A percentile compares a stretch with the other conserved stretches of the same genome.
These are phyloP conservation scores for Spergularia azorica DNA, from an alignment of 179 eudicot genomes.

Conservation along the genomic window DNA sequence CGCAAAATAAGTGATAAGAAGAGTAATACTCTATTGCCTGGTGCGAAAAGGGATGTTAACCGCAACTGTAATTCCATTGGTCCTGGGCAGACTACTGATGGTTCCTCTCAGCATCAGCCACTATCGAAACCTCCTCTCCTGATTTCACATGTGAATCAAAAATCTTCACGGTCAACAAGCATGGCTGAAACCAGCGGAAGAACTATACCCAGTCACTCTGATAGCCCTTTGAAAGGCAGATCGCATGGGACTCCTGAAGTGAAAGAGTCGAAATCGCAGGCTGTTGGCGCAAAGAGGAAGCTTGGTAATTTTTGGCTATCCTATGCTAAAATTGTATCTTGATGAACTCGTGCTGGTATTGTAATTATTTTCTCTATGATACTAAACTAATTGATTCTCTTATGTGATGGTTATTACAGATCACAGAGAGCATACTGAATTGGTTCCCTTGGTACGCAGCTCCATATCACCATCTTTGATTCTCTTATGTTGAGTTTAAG, in stretches of 20 bases:
- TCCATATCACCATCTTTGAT: constrained; percentile 56
- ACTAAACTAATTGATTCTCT: not conserved
- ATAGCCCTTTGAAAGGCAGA: constrained; percentile 42
- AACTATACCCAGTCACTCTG: constrained; percentile 30
- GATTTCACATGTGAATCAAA: constrained; percentile 47
- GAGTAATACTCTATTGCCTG: constrained; percentile 30
- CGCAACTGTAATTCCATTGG: constrained; percentile 45
- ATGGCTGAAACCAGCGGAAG: constrained; percentile 36
- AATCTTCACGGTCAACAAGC: constrained; percentile 38
- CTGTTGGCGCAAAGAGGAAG: constrained; percentile 66
- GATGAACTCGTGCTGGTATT: constrained; percentile 1
- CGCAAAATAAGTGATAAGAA: constrained; percentile 37
- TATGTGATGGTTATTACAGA: constrained; percentile 43
- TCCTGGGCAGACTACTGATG: constrained; percentile 40
- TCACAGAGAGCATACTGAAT: constrained; percentile 66
- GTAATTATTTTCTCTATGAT: not conserved
- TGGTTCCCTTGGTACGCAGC: constrained; percentile 60
- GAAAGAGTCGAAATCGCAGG: constrained; percentile 45
- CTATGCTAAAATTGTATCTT: constrained; percentile 4
- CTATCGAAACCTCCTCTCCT: constrained; percentile 61
- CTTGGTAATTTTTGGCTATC: constrained; percentile 46
- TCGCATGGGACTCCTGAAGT: constrained; percentile 36
- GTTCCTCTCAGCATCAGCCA: constrained; percentile 35
- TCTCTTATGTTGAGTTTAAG: constrained; percentile 67
- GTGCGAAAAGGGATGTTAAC: constrained; percentile 40